Evolutionary conservation across 2,329 filamentous ascomycete genomes (phyloP).

Genomic region (Trichoderma polysporum): DNA sequence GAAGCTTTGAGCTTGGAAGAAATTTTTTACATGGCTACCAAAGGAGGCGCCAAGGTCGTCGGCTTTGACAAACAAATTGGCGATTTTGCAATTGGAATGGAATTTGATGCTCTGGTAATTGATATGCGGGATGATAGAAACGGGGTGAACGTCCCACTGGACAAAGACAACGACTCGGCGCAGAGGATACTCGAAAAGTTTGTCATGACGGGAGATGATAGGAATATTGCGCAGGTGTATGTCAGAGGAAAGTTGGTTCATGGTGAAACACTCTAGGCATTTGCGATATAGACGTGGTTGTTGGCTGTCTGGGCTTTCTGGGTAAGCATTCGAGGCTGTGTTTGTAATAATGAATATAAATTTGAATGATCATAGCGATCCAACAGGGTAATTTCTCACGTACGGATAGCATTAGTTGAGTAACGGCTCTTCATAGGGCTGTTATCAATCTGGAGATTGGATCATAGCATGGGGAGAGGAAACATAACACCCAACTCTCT

Average conservation of each 20-base stretch:
- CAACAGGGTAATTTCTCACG: too few species aligned
- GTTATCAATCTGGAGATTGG: too few species aligned
- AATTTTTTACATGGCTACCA: slow-evolving; percentile 59
- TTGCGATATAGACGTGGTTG: background rate
- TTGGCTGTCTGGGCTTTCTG: background rate
- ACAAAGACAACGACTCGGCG: slow-evolving; percentile 51
- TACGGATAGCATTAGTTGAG: too few species aligned
- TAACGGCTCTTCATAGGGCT: too few species aligned
- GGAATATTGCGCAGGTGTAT: slow-evolving; percentile 58
- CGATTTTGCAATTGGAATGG: slow-evolving; percentile 57
- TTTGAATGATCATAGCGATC: too few species aligned
- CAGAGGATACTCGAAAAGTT: slow-evolving; percentile 60
- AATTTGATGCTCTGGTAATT: slow-evolving; percentile 60
- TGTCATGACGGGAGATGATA: slow-evolving; percentile 64
- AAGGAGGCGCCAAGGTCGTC: slow-evolving; percentile 61
- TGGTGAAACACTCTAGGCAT: background rate
- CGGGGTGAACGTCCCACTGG: slow-evolving; percentile 53
- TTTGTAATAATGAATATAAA: too few species aligned
- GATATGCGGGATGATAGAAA: slow-evolving; percentile 35
- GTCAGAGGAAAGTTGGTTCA: slow-evolving; percentile 45
- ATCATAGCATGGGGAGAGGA: too few species aligned
- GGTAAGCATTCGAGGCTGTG: too few species aligned
- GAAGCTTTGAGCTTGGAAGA: slow-evolving; percentile 45
- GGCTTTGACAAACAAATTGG: slow-evolving; percentile 54
- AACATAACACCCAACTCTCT: too few species aligned